Base-by-base conservation (phyloP, 345 rosid species). In the Toxicodendron radicans region DNA sequence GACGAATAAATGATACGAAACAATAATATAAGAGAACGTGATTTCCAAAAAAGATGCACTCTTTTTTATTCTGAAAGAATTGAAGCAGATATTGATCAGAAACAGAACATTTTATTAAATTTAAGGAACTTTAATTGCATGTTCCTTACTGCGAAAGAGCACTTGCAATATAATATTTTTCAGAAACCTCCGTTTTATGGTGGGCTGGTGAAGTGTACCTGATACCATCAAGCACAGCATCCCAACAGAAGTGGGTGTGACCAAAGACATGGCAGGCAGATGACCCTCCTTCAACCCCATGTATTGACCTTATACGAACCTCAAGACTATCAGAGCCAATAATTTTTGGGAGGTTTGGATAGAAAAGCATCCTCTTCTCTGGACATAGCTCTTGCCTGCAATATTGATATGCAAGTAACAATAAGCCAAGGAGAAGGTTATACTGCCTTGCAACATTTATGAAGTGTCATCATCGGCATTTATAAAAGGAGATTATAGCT, bases 201-300 rank as follows among this genome's bases (percentile, higher is more conserved):
- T 32, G 1, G 41, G 43, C 21, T 16, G 32, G 53, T 23, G 8
- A 52, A 17, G 30, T 8, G 11, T 14, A 89, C 94, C 91, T 86
- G 85, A 90, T 83, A 60, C 91, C 91, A 66, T 90, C 85, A 51
- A 90, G 76, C 66, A 73, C 57, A 20, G 88, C 84, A 73, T 90
- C 94, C 94, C 94, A 90, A 77, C 87, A 85, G 73, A 90, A 87
- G 83, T 87, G 91, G n/a, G 94, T 90, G 80, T 90, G 94, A 63
- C 91, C 94, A 58, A 90, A 87, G 33, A 87, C 89, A 58, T 87
- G 91, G 77, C 90, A 90, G 7, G 85, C 82, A 53, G 75, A 80
- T 23, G 77, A 53, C 51, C 74, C 74, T 73, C 81, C 83, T 21
- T 66, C 53, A 23, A 49, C 66, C 69, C 81, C 79, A 32, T 90